Evolutionary conservation across 768 basidiomycete genomes (phyloP), one percentile per base, ranked within the genome.

Genomic region (Podaxis mareebaensis): DNA sequence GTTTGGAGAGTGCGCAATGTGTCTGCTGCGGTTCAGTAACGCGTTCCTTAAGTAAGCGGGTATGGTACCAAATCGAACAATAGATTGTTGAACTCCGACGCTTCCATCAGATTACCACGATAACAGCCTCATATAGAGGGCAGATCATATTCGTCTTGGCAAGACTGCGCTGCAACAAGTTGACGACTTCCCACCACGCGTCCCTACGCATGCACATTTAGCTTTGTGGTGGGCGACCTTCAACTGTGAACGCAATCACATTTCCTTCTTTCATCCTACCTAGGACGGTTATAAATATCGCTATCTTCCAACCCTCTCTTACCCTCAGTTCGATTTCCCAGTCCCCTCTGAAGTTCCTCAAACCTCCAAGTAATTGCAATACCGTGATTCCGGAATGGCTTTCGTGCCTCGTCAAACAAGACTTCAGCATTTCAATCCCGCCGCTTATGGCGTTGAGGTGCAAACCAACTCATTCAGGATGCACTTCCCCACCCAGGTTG

Each of bases 111-210:
- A 61, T 61, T 53, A 28, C 60, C 54, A 57, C 46, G 54, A 57
- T 56, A 56, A 63, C 54, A 51, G 28, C 61, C 22, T 28, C 53
- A 49, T 56, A n/a, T 44, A 61, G 15, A 10, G 48, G 30, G 53
- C 53, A 20, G 28, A 30, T 54, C 44, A 49, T 62, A 53, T 62
- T 62, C 42, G 10, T 33, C 26, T 55, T 38, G 17, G 13, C 49
- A 12, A 44, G 15, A 44, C 42, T 44, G 26, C 38, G 53, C 53
- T 33, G 38, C 44, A 60, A 62, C 61, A 38, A 54, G 61, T 62
- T 62, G 61, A 55, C 40, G 61, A 55, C 53, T 62, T 55, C 42
- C 61, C 61, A 62, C 61, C 61, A 48, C 59, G 51, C 59, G 39
- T 36, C 59, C 30, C 17, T 36, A 39, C 53, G 42, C 61, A 48